Base-by-base conservation (phyloP, 371 early-diverging fungal species). In the Apophysomyces sp. region DNA sequence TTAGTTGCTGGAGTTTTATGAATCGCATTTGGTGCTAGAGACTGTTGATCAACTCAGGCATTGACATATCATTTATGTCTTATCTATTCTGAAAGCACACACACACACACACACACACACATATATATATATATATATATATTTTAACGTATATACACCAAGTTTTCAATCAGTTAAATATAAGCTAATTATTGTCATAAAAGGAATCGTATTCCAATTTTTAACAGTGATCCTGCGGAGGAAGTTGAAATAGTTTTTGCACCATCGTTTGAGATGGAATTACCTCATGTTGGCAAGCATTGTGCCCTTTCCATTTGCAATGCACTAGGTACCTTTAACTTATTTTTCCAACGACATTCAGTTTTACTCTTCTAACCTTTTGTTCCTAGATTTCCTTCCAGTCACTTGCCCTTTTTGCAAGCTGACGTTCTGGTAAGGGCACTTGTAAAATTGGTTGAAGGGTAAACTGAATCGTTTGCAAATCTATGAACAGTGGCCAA, bases 201-300 rank as follows among this genome's bases (percentile, higher is more conserved):
- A n/a, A n/a, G n/a, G n/a, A n/a, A n/a, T n/a, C n/a, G n/a, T n/a
- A n/a, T n/a, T n/a, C n/a, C n/a, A n/a, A n/a, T n/a, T n/a, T n/a
- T n/a, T n/a, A 34, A 34, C 34, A 34, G 34, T 13, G 34, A 34
- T 34, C 34, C 3, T n/a, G n/a, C n/a, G n/a, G n/a, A n/a, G n/a
- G n/a, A n/a, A n/a, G n/a, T n/a, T n/a, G n/a, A n/a, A n/a, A n/a
- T n/a, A n/a, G n/a, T n/a, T n/a, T n/a, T n/a, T n/a, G n/a, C n/a
- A n/a, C 34, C 26, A 49, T 36, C 40, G 52, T 40, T 63, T 49
- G 41, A 41, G 5, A 76, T 76, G 76, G 76, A 76, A 58, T 59
- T 73, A 15, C 76, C 76, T 53, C 65, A 76, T 30, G 29, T 76
- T 39, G 76, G 76, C 15, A 55, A 60, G 13, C 63, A 76, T 41